These are phyloP conservation scores for Capsella bursapastoris DNA, from an alignment of 345 rosid species.

Conservation along the genomic window DNA sequence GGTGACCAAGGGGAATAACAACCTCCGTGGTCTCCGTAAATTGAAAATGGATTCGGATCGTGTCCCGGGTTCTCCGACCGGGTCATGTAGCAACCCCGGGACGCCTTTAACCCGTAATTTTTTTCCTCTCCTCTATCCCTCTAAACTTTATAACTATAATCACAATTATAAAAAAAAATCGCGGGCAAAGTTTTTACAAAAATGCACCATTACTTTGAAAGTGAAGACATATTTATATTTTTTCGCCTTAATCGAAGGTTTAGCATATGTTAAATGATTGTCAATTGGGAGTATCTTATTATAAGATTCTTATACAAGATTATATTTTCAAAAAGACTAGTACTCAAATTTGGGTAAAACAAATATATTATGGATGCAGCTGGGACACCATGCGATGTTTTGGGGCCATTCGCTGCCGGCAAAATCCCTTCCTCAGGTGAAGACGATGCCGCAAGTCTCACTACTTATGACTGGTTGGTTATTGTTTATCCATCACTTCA, in stretches of 20 bases:
- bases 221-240: no score
- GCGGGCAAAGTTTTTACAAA: neutral
- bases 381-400: slow-evolving; percentile 56
- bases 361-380: slow-evolving; percentile 51
- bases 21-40: slow-evolving; percentile 47
- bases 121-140: slow-evolving; percentile 3
- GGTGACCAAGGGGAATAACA: slow-evolving; percentile 51
- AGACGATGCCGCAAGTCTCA: slow-evolving; percentile 59
- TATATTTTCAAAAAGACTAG: neutral
- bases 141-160: neutral
- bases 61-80: slow-evolving; percentile 55
- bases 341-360: slow-evolving; percentile 1
- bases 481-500: slow-evolving; percentile 1
- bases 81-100: slow-evolving; percentile 52
- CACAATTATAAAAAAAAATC: neutral
- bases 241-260: no score
- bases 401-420: slow-evolving; percentile 43
- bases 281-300: no score
- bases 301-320: no score
- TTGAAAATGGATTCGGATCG: slow-evolving; percentile 53
- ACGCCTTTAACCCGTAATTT: slow-evolving; percentile 66
- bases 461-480: slow-evolving; percentile 79
- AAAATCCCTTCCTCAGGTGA: slow-evolving; percentile 48
- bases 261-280: no score
- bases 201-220: no score